Evolutionary conservation across 164 flowering plant genomes (phyloP).

Genomic region (Akebia trifoliata): DNA sequence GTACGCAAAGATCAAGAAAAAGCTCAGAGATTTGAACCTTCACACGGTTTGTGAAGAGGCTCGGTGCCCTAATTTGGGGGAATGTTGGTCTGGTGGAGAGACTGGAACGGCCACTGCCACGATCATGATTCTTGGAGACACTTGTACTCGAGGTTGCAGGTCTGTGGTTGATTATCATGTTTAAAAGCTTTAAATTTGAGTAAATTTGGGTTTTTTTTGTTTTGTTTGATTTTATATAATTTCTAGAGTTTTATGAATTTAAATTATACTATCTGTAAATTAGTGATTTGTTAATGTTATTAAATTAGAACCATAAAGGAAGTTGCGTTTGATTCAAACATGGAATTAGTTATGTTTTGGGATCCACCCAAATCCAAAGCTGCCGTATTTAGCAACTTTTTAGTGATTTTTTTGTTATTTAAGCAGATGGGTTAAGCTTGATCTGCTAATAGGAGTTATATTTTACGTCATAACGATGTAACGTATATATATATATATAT

Average conservation of each 20-base stretch:
- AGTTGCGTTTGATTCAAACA: too few relatives aligned
- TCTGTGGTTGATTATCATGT: neutral
- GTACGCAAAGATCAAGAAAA: slow-evolving; percentile 27
- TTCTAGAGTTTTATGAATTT: neutral
- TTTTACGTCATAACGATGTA: too few relatives aligned
- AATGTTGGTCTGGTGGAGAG: slow-evolving; percentile 38
- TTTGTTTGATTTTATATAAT: neutral
- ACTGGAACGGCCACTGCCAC: slow-evolving; percentile 35
- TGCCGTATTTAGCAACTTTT: too few relatives aligned
- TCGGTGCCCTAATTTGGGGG: slow-evolving; percentile 29
- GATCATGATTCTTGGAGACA: slow-evolving; percentile 34
- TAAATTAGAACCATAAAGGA: too few relatives aligned
- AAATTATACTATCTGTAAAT: too few relatives aligned
- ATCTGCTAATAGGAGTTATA: too few relatives aligned
- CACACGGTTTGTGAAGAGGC: slow-evolving; percentile 37
- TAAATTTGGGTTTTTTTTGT: neutral
- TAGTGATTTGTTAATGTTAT: too few relatives aligned
- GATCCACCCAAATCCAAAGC: too few relatives aligned
- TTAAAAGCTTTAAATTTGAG: neutral
- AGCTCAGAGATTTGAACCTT: slow-evolving; percentile 27
- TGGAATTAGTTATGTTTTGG: too few relatives aligned
- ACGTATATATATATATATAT: too few relatives aligned
- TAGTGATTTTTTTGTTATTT: too few relatives aligned
- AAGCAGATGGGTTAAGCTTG: too few relatives aligned
- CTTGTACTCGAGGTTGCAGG: slow-evolving; percentile 37